Base-by-base conservation (phyloP, 176 grass and related monocot genomes). In the Pontederia crassipes region DNA sequence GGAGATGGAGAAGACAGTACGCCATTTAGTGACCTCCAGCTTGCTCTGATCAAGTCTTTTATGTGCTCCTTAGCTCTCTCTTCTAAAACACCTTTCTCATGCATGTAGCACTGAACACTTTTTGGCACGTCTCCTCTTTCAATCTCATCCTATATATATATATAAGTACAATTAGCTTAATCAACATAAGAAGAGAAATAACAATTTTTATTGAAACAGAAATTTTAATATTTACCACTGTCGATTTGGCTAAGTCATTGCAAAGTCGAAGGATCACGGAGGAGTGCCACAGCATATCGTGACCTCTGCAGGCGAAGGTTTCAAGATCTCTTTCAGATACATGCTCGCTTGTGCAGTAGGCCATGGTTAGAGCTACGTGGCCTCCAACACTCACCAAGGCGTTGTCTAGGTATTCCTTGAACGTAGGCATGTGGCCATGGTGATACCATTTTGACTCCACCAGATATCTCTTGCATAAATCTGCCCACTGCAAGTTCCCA, bases 101-200 rank as follows among this genome's bases (percentile, higher is more conserved):
- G 72, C 62, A 75, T 66, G n/a, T 57, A 67, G 70, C 70, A 73
- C 12, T 45, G 62, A 24, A 24, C 20, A 24, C 20, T 24, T 62
- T 73, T 73, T 14, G 58, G 28, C 15, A 66, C 60, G 57, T 75
- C 61, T 20, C 72, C 72, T 56, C 72, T 32, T 29, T 66, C 14
- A 4, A 57, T 10, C 61, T 75, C 62, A 8, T 46, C 35, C 72
- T 75, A 17, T 20, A 56, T 26, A 12, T 4, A 32, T 4, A 32
- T 11, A 10, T 13, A 0, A 0, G 13, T 51, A 13, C 49, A 24
- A 24, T 24, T 24, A 24, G 20, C 20, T 24, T 24, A 24, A 24
- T 24, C 20, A 24, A 24, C 20, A 24, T 24, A 1, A 24, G 20
- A 24, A 24, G 20, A 51, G 20, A 51, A 10, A 13, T 11, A 51